These are phyloP conservation scores for Penicillium samsonianum DNA, from an alignment of 495 filamentous ascomycete species.

Conservation along the genomic window DNA sequence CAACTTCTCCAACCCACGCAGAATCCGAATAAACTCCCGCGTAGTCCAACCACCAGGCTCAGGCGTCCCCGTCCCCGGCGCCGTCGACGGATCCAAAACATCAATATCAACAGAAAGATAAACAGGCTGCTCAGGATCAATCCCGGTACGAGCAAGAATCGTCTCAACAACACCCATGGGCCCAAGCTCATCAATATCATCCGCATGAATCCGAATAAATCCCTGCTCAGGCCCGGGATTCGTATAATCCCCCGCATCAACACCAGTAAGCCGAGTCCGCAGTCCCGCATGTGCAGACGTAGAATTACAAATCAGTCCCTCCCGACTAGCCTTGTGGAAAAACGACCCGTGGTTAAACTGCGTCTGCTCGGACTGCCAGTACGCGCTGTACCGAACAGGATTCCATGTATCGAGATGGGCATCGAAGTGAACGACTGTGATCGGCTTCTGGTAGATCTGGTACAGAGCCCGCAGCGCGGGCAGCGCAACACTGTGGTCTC, in stretches of 20 bases:
- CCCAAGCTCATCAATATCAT: conserved; percentile 71
- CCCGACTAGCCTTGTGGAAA: conserved; percentile 79
- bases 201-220: conserved; percentile 64
- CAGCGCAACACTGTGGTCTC: conserved; percentile 78
- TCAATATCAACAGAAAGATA: conserved; percentile 79
- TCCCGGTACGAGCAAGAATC: conserved; percentile 60
- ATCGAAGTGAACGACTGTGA: conserved; percentile 84
- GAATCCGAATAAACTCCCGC: conserved; percentile 67
- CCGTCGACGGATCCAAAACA: conserved; percentile 69
- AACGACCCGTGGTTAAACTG: conserved; percentile 83
- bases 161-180: conserved; percentile 56
- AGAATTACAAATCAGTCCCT: conserved; percentile 68
- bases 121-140: conserved; percentile 65
- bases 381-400: conserved; percentile 72
- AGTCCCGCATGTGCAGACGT: conserved; percentile 77
- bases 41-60: conserved; percentile 77
- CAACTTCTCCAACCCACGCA: conserved; percentile 67
- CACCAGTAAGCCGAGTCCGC: conserved; percentile 68
- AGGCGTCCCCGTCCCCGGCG: conserved; percentile 73
- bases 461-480: conserved; percentile 73
- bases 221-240: conserved; percentile 57
- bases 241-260: conserved; percentile 65
- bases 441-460: conserved; percentile 65
- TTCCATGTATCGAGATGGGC: conserved; percentile 84
- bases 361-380: conserved; percentile 68